Base-by-base conservation (phyloP, 208 protist genomes). In the Herpetomonas tarakana region DNA sequence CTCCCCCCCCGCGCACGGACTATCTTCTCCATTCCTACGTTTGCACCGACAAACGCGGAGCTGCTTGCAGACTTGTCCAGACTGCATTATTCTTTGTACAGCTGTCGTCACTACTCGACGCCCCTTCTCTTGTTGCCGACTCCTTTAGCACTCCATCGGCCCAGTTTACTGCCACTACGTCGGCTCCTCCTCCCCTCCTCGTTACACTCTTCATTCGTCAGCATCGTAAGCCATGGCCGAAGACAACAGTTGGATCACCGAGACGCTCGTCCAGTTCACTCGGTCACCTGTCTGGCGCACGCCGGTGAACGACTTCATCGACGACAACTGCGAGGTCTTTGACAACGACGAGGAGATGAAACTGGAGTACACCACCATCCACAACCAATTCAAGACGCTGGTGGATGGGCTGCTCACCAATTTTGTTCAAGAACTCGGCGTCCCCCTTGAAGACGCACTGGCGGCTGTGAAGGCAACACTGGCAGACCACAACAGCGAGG, bases 311-410 rank as follows among this genome's bases (percentile, higher is more conserved):
- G 81, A 91, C 65, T 97, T 96, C 76, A 69, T 97, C 25, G 93
- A 97, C 62, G 91, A 97, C 6, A 85, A 96, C 68, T 97, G 93
- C 74, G 80, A 65, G 35, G 25, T 95, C 1, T 97, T 97, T 57
- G 88, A 83, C 27, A 79, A 82, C 19, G 90, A 96, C 39, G 70
- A 65, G 2, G 92, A 96, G 53, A 93, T 96, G 82, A 93, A 90
- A 68, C 52, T 97, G 2, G 86, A 94, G 66, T 91, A 96, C 76
- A 97, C 84, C 0, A 60, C 71, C 1, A 70, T 96, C 35, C 87
- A 96, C 73, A 60, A 87, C 18, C 55, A 85, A 45, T 97, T 97
- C 62, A 58, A 75, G 11, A 57, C 79, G 19, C 78, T 97, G 3
- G 77, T 95, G 14, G 93, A 97, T 55, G 44, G 63, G 3, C 75